Base-by-base conservation (phyloP, 495 filamentous ascomycete species). In the Penicillium turbatum region DNA sequence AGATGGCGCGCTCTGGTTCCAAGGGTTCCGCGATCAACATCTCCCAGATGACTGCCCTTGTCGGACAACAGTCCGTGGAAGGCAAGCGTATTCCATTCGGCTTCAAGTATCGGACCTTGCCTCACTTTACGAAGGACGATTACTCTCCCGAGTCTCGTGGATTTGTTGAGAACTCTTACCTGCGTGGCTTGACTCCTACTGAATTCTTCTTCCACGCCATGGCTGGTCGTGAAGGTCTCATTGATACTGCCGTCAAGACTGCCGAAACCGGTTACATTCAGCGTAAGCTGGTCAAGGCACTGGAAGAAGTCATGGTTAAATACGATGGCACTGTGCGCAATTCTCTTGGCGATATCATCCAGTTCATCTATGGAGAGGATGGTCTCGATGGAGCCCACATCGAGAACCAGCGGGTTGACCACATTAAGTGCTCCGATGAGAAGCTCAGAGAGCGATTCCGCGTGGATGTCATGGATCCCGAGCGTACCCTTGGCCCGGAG, bases 201-300 rank as follows among this genome's bases (percentile, higher is more conserved):
- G 93, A 99, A 61, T 99, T 97, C 71, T 99, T 96, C 79, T 99
- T 99, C 80, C 93, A 99, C 76, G 93, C 93, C 59, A 99, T 99
- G 93, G 93, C 93, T 74, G 93, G 93, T 88, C 86, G 93, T 75
- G 93, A 99, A 72, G 93, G 93, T 93, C 79, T 99, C 40, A 99
- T 99, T 61, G 93, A 99, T 82, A 99, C 93, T 17, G 93, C 93
- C 61, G 93, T 99, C 66, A 99, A 99, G 80, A 99, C 93, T 54
- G 93, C 93, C 31, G 93, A 99, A 66, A 99, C 93, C 37, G 93
- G 93, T 73, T 99, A 99, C 69, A 97, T 99, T 58, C 93, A 99
- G 72, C 89, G 93, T 71, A 88, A 95, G 72, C 79, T 99, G 34
- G 93, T 99, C 65, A 99, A 99, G 72, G 93, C 93, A 9, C 78